Evolutionary conservation across 306 rosid genomes (phyloP), one percentile per base, ranked within the genome.

Genomic region (Pyrus communis): DNA sequence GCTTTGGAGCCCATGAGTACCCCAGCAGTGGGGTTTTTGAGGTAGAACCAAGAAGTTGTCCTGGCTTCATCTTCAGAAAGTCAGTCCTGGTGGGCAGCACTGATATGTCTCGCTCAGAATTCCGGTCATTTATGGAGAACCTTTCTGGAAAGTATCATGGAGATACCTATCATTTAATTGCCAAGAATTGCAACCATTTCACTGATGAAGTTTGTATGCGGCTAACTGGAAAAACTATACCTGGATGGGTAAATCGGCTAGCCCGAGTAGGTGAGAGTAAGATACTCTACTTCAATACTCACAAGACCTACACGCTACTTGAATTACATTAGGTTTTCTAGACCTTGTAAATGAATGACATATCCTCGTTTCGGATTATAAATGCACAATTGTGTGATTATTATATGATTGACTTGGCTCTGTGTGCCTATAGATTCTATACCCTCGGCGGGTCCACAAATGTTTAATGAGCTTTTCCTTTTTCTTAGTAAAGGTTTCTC

Each of bases 181-280:
- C 97, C 59, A 96, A 96, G 79, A 96, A 96, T 81, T 93, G 99
- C 88, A 96, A 96, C 85, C 98, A 96, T 85, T 93, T 96, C 75
- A 89, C 96, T 0, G 85, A 89, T 78, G 99, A 96, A 75, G 99
- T 93, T 75, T 92, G 93, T 77, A 82, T 75, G 85, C 87, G 75
- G 79, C 88, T 96, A 80, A 93, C 94, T 18, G 97, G 98, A 79
- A 96, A 87, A 81, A 84, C 94, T 78, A 93, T 93, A 59, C 99
- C 99, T 69, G 93, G 91, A 58, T 92, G 98, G 99, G 97, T 96
- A 74, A 96, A 96, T 85, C 89, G 98, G 70, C 88, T 96, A 70
- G 99, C 99, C 31, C 89, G 86, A 70, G 88, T 89, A 71, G 99
- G 98, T 96, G 74, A 88, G 96, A 72, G 57, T 38, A 25, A 55